Evolutionary conservation across 1,139 yeast species (phyloP).

Genomic region (Candida sp.): DNA sequence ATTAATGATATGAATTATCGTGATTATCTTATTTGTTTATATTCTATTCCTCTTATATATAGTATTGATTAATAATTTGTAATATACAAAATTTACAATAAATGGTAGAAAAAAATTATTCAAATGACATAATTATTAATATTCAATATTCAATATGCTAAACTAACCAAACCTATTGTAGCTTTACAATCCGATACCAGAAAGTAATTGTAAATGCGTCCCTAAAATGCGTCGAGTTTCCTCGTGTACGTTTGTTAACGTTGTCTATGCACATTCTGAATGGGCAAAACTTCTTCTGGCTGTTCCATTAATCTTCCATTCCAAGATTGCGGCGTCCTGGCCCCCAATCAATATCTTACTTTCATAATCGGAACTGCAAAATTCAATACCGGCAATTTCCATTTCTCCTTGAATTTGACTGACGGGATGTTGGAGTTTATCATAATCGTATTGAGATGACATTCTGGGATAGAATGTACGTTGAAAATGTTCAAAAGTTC

Average conservation of each 20-base stretch:
- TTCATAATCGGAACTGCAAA: constrained; percentile 20
- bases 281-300: constrained; percentile 42
- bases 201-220: background rate
- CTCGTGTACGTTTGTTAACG: background rate
- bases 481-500: constrained; percentile 2
- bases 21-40: constrained; percentile 1
- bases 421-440: constrained; percentile 23
- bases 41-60: constrained; percentile 2
- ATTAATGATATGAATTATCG: background rate
- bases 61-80: constrained; percentile 2
- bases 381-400: constrained; percentile 43
- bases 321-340: constrained; percentile 41
- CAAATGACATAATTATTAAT: too few relatives aligned
- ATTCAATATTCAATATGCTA: background rate
- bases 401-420: constrained; percentile 46
- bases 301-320: constrained; percentile 39
- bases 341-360: constrained; percentile 37
- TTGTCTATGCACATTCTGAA: constrained; percentile 23
- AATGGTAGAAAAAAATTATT: background rate
- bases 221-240: background rate
- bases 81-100: constrained; percentile 1
- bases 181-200: background rate
- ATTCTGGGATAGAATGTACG: constrained; percentile 2
- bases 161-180: background rate
- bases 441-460: constrained; percentile 14